Conservation (phyloP, 2,329 filamentous ascomycete genomes). For the Hymenoscyphus scutula region DNA sequence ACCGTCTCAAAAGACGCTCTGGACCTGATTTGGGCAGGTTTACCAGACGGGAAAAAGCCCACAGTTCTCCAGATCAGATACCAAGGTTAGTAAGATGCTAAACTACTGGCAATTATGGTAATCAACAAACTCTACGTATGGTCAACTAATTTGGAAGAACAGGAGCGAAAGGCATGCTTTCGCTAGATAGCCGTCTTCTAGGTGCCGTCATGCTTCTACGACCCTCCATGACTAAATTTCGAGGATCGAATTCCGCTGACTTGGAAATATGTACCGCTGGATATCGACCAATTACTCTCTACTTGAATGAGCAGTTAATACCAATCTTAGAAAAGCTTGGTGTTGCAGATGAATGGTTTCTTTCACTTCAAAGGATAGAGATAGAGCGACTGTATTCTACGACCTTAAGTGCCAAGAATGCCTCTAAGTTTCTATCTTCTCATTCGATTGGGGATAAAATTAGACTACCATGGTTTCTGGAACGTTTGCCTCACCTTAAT, state of each 20-base stretch:
- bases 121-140: background rate
- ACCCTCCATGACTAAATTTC: slow-evolving; percentile 78
- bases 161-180: slow-evolving; percentile 75
- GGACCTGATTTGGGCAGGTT: slow-evolving; percentile 53
- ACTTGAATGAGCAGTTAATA: slow-evolving; percentile 78
- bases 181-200: slow-evolving; percentile 59
- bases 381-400: slow-evolving; percentile 58
- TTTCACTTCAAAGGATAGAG: slow-evolving; percentile 61
- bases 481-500: slow-evolving; percentile 52
- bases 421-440: slow-evolving; percentile 62
- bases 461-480: slow-evolving; percentile 60
- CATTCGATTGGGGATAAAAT: slow-evolving; percentile 61
- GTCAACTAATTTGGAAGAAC: background rate
- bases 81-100: slow-evolving; percentile 44
- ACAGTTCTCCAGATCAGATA: slow-evolving; percentile 74
- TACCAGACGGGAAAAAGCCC: slow-evolving; percentile 51
- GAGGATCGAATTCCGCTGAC: slow-evolving; percentile 50
- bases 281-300: slow-evolving; percentile 63
- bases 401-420: slow-evolving; percentile 57
- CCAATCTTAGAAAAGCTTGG: slow-evolving; percentile 82
- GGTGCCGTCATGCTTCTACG: slow-evolving; percentile 62
- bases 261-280: slow-evolving; percentile 72
- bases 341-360: slow-evolving; percentile 56
- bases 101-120: too few species aligned
- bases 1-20: slow-evolving; percentile 64